Evolutionary conservation across 2,329 filamentous ascomycete genomes (phyloP).

Genomic region (Xylaria polymorpha): DNA sequence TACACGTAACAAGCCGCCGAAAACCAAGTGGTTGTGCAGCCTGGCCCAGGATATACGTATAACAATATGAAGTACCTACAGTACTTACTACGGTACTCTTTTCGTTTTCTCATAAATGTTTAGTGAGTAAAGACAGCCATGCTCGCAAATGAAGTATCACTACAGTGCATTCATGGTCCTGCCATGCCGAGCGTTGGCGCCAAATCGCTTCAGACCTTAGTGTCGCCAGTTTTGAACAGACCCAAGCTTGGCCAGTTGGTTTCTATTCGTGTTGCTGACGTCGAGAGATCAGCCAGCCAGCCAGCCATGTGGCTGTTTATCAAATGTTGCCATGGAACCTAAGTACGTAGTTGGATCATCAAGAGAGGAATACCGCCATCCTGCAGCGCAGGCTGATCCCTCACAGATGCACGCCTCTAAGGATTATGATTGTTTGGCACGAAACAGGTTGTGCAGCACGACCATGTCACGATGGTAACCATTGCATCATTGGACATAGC

Average conservation of each 20-base stretch:
- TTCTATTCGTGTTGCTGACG: conserved; percentile 31
- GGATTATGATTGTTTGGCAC: neutral
- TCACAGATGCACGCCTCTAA: neutral
- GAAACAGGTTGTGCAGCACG: conserved; percentile 32
- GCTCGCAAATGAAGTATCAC: neutral
- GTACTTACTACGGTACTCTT: neutral
- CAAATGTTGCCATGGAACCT: conserved; percentile 16
- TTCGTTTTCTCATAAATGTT: conserved; percentile 8
- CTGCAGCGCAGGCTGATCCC: conserved; percentile 5
- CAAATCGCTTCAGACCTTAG: conserved; percentile 19
- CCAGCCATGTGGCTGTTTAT: conserved; percentile 11
- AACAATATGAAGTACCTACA: neutral
- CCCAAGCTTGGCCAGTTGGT: neutral
- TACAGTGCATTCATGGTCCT: neutral
- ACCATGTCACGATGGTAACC: conserved; percentile 32
- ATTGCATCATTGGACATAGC: conserved; percentile 32
- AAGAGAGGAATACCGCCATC: neutral
- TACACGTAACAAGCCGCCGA: conserved; percentile 24
- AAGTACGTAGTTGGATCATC: conserved; percentile 14
- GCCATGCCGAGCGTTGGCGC: neutral
- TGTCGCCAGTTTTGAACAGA: neutral
- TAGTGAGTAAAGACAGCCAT: neutral
- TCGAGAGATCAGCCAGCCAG: conserved; percentile 14
- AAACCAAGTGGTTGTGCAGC: neutral
- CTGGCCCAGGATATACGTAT: neutral